Evolutionary conservation across 2,329 filamentous ascomycete species (phyloP), one percentile per base, ranked within the genome.

Genomic region (Penicillium sp.): DNA sequence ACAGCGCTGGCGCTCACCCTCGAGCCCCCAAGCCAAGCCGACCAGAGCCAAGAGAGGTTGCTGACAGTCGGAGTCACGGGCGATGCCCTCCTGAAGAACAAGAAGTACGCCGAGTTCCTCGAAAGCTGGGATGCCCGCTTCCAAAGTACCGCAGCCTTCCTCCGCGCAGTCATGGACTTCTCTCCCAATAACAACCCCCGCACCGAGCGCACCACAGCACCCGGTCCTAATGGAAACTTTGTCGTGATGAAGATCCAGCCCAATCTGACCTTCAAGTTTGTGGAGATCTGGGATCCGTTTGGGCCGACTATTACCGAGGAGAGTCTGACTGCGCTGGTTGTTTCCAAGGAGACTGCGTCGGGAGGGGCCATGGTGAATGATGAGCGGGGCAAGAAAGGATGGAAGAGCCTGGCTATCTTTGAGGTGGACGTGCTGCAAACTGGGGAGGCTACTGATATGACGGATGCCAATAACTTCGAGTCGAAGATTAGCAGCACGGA

Each of bases 401-500:
- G 92, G 92, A 79, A 81, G 37, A 75, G 81, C 24, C 80, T 99
- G 40, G 87, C 92, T 27, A 85, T 96, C 0, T 96, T 92, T 68
- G 93, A 96, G 73, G 91, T 98, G 31, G 91, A 95, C 69, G 91
- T 98, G 14, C 82, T 99, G 16, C 89, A 94, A 74, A 84, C 87
- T 2, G 81, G 84, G 40, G 85, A 86, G 54, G 78, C 81, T 44
- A 76, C 79, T n/a, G 77, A 79, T 2, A 43, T 69, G 27, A 74
- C 77, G n/a, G 50, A 43, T 44, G 74, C 78, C 13, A 84, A 87
- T 57, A 82, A 84, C 64, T 96, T 96, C 75, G 85, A 88, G 27
- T 84, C 85, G 61, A 98, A 97, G 78, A 90, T 97, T 66, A 96
- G 92, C 80, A 97, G 93, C 77, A 96, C 93, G 0, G 89, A 89